These are phyloP conservation scores for Trichoderma sp. DNA, from an alignment of 2,329 filamentous ascomycete species.

Conservation along the genomic window DNA sequence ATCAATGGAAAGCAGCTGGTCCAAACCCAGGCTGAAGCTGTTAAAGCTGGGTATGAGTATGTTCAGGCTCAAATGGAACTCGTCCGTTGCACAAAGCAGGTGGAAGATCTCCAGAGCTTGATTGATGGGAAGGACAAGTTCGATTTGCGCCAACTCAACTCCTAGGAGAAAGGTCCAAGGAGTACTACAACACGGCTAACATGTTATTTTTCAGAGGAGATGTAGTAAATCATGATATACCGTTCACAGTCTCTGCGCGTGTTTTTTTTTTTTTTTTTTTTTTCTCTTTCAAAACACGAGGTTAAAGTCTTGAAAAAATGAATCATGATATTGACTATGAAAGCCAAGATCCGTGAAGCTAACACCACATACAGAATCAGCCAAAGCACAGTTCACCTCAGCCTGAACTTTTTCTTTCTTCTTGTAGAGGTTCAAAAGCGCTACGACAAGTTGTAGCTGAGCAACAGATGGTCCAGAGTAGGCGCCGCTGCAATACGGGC, in stretches of 20 bases:
- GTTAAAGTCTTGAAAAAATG: too few species aligned
- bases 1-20: not conserved
- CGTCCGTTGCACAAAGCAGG: not conserved
- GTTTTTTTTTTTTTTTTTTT: too few species aligned
- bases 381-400: not conserved
- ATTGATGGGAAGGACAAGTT: not conserved
- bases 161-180: not conserved
- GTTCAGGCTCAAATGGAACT: not conserved
- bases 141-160: not conserved
- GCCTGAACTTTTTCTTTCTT: not conserved
- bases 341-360: not conserved
- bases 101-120: not conserved
- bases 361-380: not conserved
- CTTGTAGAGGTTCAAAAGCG: not conserved
- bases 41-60: not conserved
- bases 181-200: not conserved
- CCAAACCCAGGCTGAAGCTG: not conserved
- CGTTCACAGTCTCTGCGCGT: not conserved
- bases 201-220: not conserved
- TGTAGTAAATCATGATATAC: not conserved
- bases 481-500: not conserved
- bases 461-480: not conserved
- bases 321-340: not conserved
- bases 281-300: too few species aligned
- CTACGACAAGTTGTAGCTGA: accelerated